phyloP scores from a whole-genome alignment of 805 yeast genomes.

The Kuraishia capsulata region DNA sequence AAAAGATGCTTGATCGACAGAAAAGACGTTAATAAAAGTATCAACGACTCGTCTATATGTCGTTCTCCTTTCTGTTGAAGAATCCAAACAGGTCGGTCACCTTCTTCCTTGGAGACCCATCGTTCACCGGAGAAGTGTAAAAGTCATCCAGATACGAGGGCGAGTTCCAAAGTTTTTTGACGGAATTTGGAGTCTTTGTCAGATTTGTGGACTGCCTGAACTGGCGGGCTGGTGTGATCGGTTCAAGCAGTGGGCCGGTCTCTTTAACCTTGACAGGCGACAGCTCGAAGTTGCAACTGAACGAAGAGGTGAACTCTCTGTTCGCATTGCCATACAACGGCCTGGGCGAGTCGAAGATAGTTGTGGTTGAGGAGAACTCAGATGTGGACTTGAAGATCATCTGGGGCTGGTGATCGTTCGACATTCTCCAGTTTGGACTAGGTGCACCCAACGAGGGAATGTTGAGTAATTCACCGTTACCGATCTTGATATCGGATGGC shows the following conservation, averaged over 20 bases:
- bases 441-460: constrained; percentile 4
- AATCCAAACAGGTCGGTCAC: neutral
- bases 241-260: constrained; percentile 60
- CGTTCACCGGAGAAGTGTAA: constrained; percentile 38
- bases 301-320: constrained; percentile 51
- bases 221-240: constrained; percentile 40
- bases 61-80: neutral
- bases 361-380: constrained; percentile 6
- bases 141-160: constrained; percentile 63
- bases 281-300: constrained; percentile 57
- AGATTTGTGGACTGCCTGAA: constrained; percentile 12
- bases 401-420: neutral
- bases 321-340: constrained; percentile 25
- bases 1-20: no score
- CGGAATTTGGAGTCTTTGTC: constrained; percentile 7
- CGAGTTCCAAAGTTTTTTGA: constrained; percentile 50
- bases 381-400: neutral
- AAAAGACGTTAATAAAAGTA: no score
- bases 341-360: constrained; percentile 10
- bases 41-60: no score
- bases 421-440: neutral
- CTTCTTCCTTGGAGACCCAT: neutral
- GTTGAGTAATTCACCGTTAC: constrained; percentile 1
- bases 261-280: constrained; percentile 50
- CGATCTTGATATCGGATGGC: neutral